Conservation (phyloP, 768 basidiomycete species). For the Fomitopsis pulvina region DNA sequence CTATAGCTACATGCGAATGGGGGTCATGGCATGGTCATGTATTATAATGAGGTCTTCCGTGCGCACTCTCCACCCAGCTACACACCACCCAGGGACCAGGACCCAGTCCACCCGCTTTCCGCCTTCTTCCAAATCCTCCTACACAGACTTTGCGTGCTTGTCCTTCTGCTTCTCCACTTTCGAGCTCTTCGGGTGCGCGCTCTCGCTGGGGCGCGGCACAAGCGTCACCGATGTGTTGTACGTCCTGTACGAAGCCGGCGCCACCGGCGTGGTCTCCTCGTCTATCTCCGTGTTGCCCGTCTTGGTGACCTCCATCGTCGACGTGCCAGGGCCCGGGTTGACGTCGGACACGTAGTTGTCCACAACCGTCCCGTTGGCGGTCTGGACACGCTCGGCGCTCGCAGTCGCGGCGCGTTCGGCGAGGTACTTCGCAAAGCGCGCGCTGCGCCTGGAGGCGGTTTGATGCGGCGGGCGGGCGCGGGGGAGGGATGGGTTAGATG, state of each 20-base stretch:
- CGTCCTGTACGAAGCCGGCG: not conserved
- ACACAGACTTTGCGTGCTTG: no score
- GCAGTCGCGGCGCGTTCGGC: constrained; percentile 12
- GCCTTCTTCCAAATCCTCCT: no score
- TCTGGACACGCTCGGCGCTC: not conserved
- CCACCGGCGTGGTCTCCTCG: not conserved
- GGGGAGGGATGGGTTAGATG: not conserved
- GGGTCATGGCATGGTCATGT: no score
- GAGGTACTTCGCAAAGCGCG: constrained; percentile 14
- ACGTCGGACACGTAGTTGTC: constrained; percentile 17
- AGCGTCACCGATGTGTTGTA: constrained; percentile 2
- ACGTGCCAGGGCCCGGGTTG: constrained; percentile 5
- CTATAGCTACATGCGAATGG: no score
- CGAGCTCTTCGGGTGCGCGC: no score
- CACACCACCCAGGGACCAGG: no score
- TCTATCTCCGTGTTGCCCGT: not conserved
- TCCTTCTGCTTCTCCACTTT: no score
- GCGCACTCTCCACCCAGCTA: no score
- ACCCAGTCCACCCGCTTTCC: no score
- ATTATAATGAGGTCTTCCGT: no score
- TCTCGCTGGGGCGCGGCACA: not conserved
- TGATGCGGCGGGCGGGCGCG: not conserved
- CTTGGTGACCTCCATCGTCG: not conserved
- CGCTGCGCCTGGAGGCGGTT: not conserved
- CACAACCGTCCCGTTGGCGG: not conserved